Evolutionary conservation across 129 eudicot species (phyloP), one percentile per base, ranked within the genome.

Genomic region (Flaveria sonorensis): DNA sequence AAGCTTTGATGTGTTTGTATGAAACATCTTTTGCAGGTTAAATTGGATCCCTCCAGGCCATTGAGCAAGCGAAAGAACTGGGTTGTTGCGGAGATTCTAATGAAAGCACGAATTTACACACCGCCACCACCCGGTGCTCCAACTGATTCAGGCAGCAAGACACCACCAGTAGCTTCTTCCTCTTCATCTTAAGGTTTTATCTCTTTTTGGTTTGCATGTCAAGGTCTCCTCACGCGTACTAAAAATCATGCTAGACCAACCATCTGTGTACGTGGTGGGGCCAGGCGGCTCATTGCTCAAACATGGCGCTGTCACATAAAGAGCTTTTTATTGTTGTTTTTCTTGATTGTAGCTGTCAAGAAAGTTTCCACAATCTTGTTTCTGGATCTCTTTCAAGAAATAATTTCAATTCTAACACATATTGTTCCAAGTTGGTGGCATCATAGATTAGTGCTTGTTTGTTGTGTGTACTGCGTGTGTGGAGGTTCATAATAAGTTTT

Each of bases 61-160:
- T 82, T 93, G 36, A 93, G 98, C 92, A 93, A 93, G 79, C 85
- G 85, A 11, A 93, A 90, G 84, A 73, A 81, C 63, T 90, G 98
- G 98, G 68, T 84, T 52, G 96, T 93, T 50, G 90, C 93, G 2
- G 98, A 90, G 60, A 93, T 93, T 81, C 81, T 93, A 77, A 93
- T 90, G 73, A 90, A 86, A 56, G 97, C 97, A 23, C 83, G 83
- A 30, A 88, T 93, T 60, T 93, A 93, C 80, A 77, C 52, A 1
- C 86, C 96, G 7, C 89, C 91, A 53, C 12, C 87, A 64, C 77
- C 88, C 51, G 72, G 59, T 24, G 24, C 79, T 39, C 18, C 81
- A 52, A 56, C 81, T n/a, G 74, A 42, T 40, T 72, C 79, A 72
- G 70, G 21, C 77, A 68, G 32, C 83, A 79, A 77, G 74, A 65